Evolutionary conservation across 306 rosid species (phyloP), one percentile per base, ranked within the genome.

Genomic region (Sophora flavescens): DNA sequence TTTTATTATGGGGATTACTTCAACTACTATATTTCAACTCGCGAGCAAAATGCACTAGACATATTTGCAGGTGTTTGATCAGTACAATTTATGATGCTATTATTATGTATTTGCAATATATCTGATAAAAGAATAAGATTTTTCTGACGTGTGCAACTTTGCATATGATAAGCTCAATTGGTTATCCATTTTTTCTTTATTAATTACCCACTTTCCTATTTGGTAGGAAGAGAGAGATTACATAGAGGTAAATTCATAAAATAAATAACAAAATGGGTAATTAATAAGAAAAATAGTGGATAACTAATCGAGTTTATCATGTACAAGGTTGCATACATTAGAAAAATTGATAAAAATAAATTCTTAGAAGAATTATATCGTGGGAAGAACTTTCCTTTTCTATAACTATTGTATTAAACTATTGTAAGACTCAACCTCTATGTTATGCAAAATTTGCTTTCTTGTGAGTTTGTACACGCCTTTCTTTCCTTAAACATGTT

Each of bases 21-120:
- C 3, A 6, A 73, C 0, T 85, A 76, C 77, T 87, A 53, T 45
- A 71, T 78, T 51, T 77, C 87, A 38, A 76, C 84, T 68, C 63
- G 36, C n/a, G 44, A 41, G 15, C 83, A 79, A 1, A 79, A 89
- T 78, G 89, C 91, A 7, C 79, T 85, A 0, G 88, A 89, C 42
- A 32, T 36, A n/a, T 89, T 69, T 75, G 84, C 88, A 12, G 81
- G 87, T n/a, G 22, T 80, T 48, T 83, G 70, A 83, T 70, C n/a
- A n/a, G n/a, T 0, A 14, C 8, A 10, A 38, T 28, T 26, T 58
- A 10, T 58, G 63, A 58, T 58, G 38, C 35, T 9, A 10, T n/a
- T 45, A 45, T 10, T 58, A 30, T 56, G 6, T 56, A 30, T 8
- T 9, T 16, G 22, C 11, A 10, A 6, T 8, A 58, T 26, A 11